Percentiles rank a stretch among this genome's conserved stretches.
Evolutionary conservation across 345 rosid species (phyloP).

Genomic region (Angophora floribunda): DNA sequence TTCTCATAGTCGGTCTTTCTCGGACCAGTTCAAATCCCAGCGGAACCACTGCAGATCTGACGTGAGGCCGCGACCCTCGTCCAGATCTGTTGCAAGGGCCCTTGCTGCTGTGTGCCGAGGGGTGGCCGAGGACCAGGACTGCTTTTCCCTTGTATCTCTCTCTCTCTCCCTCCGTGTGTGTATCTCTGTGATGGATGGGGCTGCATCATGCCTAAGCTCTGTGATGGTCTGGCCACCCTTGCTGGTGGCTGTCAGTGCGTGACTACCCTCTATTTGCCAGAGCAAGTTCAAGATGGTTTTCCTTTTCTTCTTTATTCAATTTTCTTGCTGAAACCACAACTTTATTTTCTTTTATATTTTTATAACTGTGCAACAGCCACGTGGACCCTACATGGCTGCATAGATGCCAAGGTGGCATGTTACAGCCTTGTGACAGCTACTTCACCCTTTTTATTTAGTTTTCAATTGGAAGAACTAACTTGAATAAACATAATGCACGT

Average conservation of each 20-base stretch:
- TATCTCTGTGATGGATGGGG: neutral
- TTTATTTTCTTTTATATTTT: neutral
- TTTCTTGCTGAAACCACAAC: neutral
- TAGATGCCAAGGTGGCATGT: neutral
- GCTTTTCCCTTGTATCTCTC: neutral
- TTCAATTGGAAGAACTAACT: neutral
- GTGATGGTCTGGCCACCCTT: neutral
- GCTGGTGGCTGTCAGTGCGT: fast-evolving
- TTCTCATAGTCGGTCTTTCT: neutral
- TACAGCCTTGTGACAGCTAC: neutral
- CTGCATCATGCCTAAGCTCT: neutral
- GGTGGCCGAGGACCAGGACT: neutral
- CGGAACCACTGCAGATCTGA: neutral
- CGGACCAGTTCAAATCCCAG: neutral
- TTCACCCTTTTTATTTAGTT: neutral
- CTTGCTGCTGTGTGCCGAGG: neutral
- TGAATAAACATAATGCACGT: neutral
- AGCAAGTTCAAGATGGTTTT: neutral
- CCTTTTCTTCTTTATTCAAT: neutral
- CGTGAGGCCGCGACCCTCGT: fast-evolving
- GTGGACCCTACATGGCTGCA: neutral
- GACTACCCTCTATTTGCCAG: neutral
- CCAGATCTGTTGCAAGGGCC: neutral
- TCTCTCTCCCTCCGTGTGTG: neutral
- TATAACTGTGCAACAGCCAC: neutral